phyloP scores from a whole-genome alignment of 1,139 yeast genomes.

The Tardiomyces digboiensis region DNA sequence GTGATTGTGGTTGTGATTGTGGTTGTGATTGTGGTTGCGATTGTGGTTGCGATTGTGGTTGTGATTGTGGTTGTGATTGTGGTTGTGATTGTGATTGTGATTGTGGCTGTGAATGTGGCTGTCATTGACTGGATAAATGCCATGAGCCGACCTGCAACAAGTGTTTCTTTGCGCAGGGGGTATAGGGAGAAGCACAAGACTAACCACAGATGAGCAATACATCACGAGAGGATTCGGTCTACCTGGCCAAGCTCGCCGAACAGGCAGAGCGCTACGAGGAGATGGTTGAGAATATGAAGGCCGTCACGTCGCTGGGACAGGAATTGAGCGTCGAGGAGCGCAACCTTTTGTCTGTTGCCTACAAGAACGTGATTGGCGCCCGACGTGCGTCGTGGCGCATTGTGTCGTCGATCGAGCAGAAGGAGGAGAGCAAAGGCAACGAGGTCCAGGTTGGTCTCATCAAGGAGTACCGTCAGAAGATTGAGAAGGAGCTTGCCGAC shows the following conservation, averaged over 20 bases:
- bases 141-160: background rate
- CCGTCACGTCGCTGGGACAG: constrained; percentile 92
- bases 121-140: background rate
- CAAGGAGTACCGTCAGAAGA: constrained; percentile 92
- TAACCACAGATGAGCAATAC: constrained; percentile 26
- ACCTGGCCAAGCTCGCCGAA: constrained; percentile 97
- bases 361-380: constrained; percentile 97
- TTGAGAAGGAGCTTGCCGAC: constrained; percentile 87
- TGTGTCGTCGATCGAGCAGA: constrained; percentile 96
- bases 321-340: constrained; percentile 98
- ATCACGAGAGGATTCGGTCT: constrained; percentile 96
- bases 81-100: background rate
- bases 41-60: no score
- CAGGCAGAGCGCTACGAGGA: constrained; percentile 99
- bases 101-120: background rate
- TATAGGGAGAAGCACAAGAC: background rate
- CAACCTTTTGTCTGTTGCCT: constrained; percentile 92
- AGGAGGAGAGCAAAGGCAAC: constrained; percentile 92
- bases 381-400: constrained; percentile 99
- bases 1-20: no score
- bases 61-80: no score
- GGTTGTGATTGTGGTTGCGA: no score
- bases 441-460: constrained; percentile 83
- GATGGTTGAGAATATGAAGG: constrained; percentile 98
- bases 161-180: constrained; percentile 16